Evolutionary conservation across 1,284 basidiomycete species (phyloP), one percentile per base, ranked within the genome.

Genomic region (Cryptococcus sp.): DNA sequence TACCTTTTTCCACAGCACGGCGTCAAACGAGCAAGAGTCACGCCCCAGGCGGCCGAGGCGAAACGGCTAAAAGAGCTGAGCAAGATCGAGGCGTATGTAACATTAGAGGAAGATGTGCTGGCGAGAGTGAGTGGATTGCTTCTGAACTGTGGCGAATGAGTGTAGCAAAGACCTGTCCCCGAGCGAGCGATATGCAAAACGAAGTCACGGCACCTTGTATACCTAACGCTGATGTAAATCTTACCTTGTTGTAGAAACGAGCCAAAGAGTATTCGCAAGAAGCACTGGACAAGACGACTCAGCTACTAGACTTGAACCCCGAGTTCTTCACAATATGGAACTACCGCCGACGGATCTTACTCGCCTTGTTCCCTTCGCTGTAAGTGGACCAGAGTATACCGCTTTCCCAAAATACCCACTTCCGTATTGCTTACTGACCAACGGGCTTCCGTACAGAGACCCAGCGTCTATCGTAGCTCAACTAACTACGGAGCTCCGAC

Each of bases 251-350:
- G 39, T 51, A 93, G 91, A 91, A 88, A 80, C 84, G 83, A 64
- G 71, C 74, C 2, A 77, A 79, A 43, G 88, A 89, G 54, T 88
- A 84, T 81, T 84, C 86, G 51, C 73, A 76, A 26, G 87, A 88
- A 19, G 85, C 89, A 0, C 83, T 95, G 34, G 81, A 83, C 20
- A 79, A 87, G 46, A 93, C 91, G 2, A 87, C 85, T n/a, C 81
- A 81, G 29, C 77, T 93, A n/a, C 84, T 94, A 10, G 85, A 87
- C 59, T 65, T 87, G 52, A 93, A 94, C 72, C 90, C 91, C 6
- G 92, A 94, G 64, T 91, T 92, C 73, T 95, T 94, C 76, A 93
- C 92, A 0, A 80, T 91, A 46, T 96, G 93, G 93, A 94, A 94
- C 77, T 93, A 92, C 76, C 83, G 93, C 45, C 82, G 93, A 26